These are phyloP conservation scores for Coelomomyces lativittatus DNA, from an alignment of 371 early-diverging fungal genomes.

Conservation along the genomic window DNA sequence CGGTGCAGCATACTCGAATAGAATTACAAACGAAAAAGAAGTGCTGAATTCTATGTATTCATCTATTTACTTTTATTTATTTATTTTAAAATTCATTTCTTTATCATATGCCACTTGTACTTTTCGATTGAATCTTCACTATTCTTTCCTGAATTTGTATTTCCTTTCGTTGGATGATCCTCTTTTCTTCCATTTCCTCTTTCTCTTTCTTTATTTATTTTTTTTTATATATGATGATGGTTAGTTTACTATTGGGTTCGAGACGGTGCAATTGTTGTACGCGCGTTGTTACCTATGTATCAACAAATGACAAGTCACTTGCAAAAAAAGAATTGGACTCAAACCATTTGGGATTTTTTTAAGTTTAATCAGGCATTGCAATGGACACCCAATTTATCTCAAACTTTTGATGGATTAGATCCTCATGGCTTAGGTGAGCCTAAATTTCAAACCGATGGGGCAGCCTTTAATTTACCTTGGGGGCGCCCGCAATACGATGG, in stretches of 20 bases:
- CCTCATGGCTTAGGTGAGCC: conserved; percentile 48
- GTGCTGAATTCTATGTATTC: too few relatives aligned
- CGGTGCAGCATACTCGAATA: too few relatives aligned
- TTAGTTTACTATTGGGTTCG: conserved; percentile 50
- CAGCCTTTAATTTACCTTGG: conserved; percentile 15
- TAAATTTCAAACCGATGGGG: conserved; percentile 48
- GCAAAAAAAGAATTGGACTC: not conserved
- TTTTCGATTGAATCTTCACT: too few relatives aligned
- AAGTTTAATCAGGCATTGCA: conserved; percentile 7
- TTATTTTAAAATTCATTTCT: not conserved
- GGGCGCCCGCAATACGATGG: conserved; percentile 69
- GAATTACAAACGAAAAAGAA: too few relatives aligned
- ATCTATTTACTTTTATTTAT: not conserved
- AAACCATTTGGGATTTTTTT: conserved; percentile 10
- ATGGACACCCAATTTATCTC: conserved; percentile 2
- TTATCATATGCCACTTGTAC: too few relatives aligned
- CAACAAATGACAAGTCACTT: not conserved
- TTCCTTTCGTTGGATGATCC: not conserved
- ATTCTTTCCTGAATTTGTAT: not conserved
- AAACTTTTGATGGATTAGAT: not conserved
- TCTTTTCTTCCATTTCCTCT: not conserved
- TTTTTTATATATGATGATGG: not conserved
- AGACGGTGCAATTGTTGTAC: conserved; percentile 45
- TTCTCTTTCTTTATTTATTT: not conserved
- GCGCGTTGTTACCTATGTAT: conserved; percentile 11